Evolutionary conservation across 2,329 filamentous ascomycete species (phyloP).

Genomic region (Apiospora hydei): DNA sequence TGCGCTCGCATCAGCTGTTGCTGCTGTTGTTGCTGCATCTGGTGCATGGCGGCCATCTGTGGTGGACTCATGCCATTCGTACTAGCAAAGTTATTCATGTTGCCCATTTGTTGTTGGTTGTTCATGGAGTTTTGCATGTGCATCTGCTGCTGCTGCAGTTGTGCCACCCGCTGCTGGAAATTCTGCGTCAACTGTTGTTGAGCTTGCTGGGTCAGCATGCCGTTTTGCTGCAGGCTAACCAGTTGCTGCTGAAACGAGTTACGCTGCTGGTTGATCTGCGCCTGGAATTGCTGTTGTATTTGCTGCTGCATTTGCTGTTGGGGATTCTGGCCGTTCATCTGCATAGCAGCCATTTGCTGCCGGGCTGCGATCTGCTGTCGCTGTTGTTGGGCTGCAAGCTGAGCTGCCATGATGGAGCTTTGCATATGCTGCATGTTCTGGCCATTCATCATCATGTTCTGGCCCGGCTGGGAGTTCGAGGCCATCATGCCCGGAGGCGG

Average conservation of each 20-base stretch:
- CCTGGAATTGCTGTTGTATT: conserved; percentile 47
- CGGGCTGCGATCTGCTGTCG: conserved; percentile 37
- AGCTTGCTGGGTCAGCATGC: conserved; percentile 48
- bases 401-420: conserved; percentile 49
- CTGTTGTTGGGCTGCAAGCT: conserved; percentile 50
- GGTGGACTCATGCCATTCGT: conserved; percentile 47
- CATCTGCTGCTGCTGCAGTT: conserved; percentile 49
- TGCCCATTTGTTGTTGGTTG: conserved; percentile 50
- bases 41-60: conserved; percentile 41
- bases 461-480: conserved; percentile 62
- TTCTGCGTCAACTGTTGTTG: conserved; percentile 47
- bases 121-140: conserved; percentile 48
- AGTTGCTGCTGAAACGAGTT: conserved; percentile 35
- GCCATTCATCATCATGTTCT: conserved; percentile 61
- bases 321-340: conserved; percentile 43
- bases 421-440: conserved; percentile 40
- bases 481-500: conserved; percentile 67
- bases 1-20: conserved; percentile 37
- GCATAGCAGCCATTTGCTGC: conserved; percentile 38
- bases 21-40: conserved; percentile 43
- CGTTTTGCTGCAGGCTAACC: conserved; percentile 43
- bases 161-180: conserved; percentile 45
- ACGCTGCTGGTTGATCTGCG: conserved; percentile 49
- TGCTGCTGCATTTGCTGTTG: conserved; percentile 55
- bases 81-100: conserved; percentile 44